Conservation (phyloP, 495 filamentous ascomycete species). For the Hyaloscypha variabilis region DNA sequence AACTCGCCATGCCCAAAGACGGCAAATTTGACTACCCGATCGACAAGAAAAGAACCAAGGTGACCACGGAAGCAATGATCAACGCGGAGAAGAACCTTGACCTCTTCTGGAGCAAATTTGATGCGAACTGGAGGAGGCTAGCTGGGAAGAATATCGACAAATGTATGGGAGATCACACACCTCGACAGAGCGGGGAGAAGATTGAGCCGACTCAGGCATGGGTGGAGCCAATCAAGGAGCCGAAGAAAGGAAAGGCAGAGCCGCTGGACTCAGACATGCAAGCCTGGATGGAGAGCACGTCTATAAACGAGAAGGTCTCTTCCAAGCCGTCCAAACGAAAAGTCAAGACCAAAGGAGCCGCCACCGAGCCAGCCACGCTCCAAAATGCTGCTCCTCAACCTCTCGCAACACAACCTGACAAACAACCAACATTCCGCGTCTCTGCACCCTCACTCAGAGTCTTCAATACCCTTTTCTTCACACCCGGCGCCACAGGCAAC, state of each 20-base stretch:
- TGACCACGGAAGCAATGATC: slow-evolving; percentile 45
- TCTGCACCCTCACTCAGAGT: slow-evolving; percentile 45
- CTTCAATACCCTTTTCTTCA: slow-evolving; percentile 49
- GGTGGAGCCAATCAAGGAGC: background rate
- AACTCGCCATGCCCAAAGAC: slow-evolving; percentile 25
- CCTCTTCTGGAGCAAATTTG: slow-evolving; percentile 47
- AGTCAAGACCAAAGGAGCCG: too few species aligned
- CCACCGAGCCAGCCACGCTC: too few species aligned
- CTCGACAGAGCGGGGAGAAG: slow-evolving; percentile 17
- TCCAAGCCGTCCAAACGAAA: too few species aligned
- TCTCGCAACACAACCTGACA: background rate
- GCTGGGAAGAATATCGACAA: background rate
- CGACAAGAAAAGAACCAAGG: slow-evolving; percentile 47
- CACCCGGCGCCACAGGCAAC: slow-evolving; percentile 23
- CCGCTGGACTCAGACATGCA: too few species aligned
- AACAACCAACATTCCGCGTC: background rate
- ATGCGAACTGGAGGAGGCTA: slow-evolving; percentile 19
- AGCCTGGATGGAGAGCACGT: too few species aligned
- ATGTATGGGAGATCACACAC: slow-evolving; percentile 21
- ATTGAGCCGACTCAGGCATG: too few species aligned
- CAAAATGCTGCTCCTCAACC: too few species aligned
- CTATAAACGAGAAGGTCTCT: background rate
- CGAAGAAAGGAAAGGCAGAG: too few species aligned
- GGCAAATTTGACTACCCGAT: slow-evolving; percentile 50
- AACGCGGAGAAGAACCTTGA: slow-evolving; percentile 51